These are phyloP conservation scores for Hura crepitans DNA, from an alignment of 441 rosid species.

Conservation along the genomic window DNA sequence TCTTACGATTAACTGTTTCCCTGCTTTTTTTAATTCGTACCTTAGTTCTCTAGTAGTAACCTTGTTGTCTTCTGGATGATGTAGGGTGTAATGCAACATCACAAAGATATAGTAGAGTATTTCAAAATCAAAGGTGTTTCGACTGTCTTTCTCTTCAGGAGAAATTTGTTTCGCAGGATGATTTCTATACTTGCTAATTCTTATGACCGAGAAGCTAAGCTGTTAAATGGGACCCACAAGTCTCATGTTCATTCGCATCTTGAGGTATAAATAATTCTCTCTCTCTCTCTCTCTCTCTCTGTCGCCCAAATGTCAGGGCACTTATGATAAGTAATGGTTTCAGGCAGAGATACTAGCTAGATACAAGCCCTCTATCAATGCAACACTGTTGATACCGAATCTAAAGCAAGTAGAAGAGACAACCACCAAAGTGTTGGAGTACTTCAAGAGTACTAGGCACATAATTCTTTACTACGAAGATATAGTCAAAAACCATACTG, in stretches of 20 bases:
- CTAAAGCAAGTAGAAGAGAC: slow-evolving; percentile 64
- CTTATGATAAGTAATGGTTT: slow-evolving; percentile 30
- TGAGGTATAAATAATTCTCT: slow-evolving; percentile 47
- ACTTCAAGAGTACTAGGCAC: slow-evolving; percentile 78
- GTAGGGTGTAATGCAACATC: slow-evolving; percentile 86
- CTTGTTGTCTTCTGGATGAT: slow-evolving; percentile 12
- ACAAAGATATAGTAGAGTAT: slow-evolving; percentile 70
- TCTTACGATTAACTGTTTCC: background rate
- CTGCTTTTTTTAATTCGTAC: background rate
- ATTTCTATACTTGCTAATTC: slow-evolving; percentile 87
- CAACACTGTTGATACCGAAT: slow-evolving; percentile 48
- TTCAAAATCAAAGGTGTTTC: slow-evolving; percentile 79
- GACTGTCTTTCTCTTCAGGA: slow-evolving; percentile 74
- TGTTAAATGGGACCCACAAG: slow-evolving; percentile 82
- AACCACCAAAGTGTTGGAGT: slow-evolving; percentile 64
- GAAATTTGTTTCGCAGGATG: slow-evolving; percentile 83
- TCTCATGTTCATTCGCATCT: slow-evolving; percentile 85
- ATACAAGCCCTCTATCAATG: slow-evolving; percentile 70
- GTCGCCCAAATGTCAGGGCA: background rate
- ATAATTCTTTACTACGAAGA: slow-evolving; percentile 82
- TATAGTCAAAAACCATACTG: slow-evolving; percentile 70
- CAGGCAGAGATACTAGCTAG: slow-evolving; percentile 92
- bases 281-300: slow-evolving; percentile 6
- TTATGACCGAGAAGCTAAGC: slow-evolving; percentile 66
- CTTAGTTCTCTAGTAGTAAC: background rate